Evolutionary conservation across 495 filamentous ascomycete genomes (phyloP).

Genomic region (Aspergillus indologenus): DNA sequence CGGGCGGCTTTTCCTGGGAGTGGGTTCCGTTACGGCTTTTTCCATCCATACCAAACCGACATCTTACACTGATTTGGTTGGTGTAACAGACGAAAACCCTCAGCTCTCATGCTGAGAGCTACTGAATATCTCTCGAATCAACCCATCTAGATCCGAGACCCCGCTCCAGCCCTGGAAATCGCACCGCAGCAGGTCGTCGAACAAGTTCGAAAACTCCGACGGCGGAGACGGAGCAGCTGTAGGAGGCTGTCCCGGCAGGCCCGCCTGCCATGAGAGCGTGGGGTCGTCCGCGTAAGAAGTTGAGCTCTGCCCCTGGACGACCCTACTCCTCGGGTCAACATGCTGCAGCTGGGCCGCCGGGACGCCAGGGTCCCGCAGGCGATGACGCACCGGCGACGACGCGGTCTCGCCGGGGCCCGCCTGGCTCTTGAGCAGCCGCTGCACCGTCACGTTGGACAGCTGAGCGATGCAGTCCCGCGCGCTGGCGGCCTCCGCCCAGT

Average conservation of each 20-base stretch:
- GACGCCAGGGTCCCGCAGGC: neutral
- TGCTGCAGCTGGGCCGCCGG: neutral
- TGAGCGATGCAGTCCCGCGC: slow-evolving; percentile 45
- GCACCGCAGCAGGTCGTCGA: slow-evolving; percentile 27
- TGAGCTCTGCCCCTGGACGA: neutral
- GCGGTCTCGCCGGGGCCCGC: neutral
- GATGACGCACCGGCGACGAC: slow-evolving; percentile 9
- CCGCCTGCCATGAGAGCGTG: too few species aligned
- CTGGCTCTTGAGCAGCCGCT: slow-evolving; percentile 34
- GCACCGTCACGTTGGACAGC: slow-evolving; percentile 36
- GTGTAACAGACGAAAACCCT: too few species aligned
- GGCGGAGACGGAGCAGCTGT: neutral
- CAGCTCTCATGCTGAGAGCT: neutral
- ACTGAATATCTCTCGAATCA: slow-evolving; percentile 37
- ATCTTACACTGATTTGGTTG: too few species aligned
- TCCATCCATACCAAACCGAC: too few species aligned
- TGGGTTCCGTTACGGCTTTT: too few species aligned
- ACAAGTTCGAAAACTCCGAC: slow-evolving; percentile 23
- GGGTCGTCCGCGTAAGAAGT: neutral
- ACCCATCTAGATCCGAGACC: slow-evolving; percentile 34
- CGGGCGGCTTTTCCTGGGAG: too few species aligned
- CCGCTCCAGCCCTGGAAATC: slow-evolving; percentile 31
- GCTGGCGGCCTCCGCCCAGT: slow-evolving; percentile 43
- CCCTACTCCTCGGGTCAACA: neutral
- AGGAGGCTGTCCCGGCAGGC: too few species aligned